Conservation (phyloP, 1,284 basidiomycete species). For the Marasmius sp. region DNA sequence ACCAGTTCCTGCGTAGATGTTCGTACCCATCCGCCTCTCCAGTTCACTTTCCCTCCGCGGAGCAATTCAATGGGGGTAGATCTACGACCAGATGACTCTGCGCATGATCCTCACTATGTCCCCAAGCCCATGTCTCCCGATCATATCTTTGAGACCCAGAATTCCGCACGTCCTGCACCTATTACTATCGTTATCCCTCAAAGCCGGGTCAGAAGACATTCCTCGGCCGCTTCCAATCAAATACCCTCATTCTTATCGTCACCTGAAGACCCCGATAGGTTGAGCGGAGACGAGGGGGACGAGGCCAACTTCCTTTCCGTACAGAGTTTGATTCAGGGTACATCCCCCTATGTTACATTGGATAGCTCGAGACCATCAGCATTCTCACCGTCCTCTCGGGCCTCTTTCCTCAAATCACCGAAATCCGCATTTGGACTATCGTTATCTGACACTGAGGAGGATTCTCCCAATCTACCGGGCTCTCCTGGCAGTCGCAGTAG, state of each 20-base stretch:
- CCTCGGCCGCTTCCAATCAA: not conserved
- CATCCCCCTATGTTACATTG: slow-evolving; percentile 43
- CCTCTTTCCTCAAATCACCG: slow-evolving; percentile 20
- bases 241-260: not conserved
- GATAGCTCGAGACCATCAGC: slow-evolving; percentile 43
- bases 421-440: not conserved
- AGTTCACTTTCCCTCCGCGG: slow-evolving; percentile 55
- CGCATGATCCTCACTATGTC: not conserved
- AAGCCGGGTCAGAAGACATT: not conserved
- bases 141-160: slow-evolving; percentile 28
- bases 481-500: not conserved
- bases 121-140: slow-evolving; percentile 19
- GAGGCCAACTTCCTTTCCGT: slow-evolving; percentile 33
- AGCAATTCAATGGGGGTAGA: slow-evolving; percentile 15
- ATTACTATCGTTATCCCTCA: not conserved
- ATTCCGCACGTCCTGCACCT: slow-evolving; percentile 33
- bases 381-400: slow-evolving; percentile 37
- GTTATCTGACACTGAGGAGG: not conserved
- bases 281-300: slow-evolving; percentile 14
- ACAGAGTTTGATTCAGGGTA: slow-evolving; percentile 32
- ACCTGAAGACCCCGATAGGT: not conserved
- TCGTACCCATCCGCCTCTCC: slow-evolving; percentile 59
- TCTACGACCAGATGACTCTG: slow-evolving; percentile 16
- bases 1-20: slow-evolving; percentile 41
- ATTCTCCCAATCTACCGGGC: not conserved